These are phyloP conservation scores for Dothideomycetes sp. DNA, from an alignment of 2,329 filamentous ascomycete species.

Conservation along the genomic window DNA sequence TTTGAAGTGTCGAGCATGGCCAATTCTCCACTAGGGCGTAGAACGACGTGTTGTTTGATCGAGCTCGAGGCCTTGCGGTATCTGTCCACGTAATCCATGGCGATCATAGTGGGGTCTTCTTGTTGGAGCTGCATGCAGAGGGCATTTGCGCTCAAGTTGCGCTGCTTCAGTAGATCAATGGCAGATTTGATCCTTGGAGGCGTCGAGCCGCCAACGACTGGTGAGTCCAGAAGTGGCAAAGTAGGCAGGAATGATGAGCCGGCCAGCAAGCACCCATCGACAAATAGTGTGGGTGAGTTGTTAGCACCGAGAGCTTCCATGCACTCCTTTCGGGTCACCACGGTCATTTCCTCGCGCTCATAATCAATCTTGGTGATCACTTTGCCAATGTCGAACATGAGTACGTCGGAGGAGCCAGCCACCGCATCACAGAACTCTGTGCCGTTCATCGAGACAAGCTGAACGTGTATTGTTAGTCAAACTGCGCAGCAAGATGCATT, in stretches of 20 bases:
- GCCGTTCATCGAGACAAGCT: slow-evolving; percentile 8
- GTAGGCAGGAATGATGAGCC: slow-evolving; percentile 70
- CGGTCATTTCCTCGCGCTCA: slow-evolving; percentile 53
- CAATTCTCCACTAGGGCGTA: slow-evolving; percentile 66
- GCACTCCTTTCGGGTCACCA: slow-evolving; percentile 55
- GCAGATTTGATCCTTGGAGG: slow-evolving; percentile 60
- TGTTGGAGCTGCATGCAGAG: slow-evolving; percentile 58
- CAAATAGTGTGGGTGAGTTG: slow-evolving; percentile 58
- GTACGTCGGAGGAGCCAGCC: slow-evolving; percentile 73
- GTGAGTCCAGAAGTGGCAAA: slow-evolving; percentile 64
- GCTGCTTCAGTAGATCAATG: slow-evolving; percentile 59
- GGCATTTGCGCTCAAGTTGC: slow-evolving; percentile 56
- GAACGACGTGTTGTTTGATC: slow-evolving; percentile 77
- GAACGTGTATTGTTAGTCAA: slow-evolving; percentile 15
- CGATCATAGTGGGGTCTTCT: slow-evolving; percentile 62
- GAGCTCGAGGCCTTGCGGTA: slow-evolving; percentile 79
- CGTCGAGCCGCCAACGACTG: slow-evolving; percentile 11
- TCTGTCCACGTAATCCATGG: slow-evolving; percentile 69
- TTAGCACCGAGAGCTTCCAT: slow-evolving; percentile 54
- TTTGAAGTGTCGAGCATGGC: slow-evolving; percentile 61
- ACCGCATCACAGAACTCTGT: slow-evolving; percentile 57
- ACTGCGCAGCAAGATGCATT: not conserved
- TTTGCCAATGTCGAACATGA: slow-evolving; percentile 76
- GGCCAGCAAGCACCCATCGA: slow-evolving; percentile 72
- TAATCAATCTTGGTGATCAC: slow-evolving; percentile 60